Conservation (phyloP, 768 basidiomycete species). For the Sutorius australiensis region DNA sequence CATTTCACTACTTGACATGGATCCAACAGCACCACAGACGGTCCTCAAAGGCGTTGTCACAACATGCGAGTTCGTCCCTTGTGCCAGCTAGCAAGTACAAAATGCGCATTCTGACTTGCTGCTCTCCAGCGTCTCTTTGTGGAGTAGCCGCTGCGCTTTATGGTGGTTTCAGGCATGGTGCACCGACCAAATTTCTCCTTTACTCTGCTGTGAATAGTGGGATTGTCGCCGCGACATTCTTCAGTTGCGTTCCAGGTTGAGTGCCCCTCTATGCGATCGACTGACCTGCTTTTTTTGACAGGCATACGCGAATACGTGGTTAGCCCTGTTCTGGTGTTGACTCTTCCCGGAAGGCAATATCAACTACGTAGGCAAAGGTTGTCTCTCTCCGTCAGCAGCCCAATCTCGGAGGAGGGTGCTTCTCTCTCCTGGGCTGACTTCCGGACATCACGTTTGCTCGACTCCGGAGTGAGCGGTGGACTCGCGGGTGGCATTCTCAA, state of each 20-base stretch:
- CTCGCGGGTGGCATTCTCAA: conserved; percentile 58
- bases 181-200: conserved; percentile 46
- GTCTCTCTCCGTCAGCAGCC: conserved; percentile 20
- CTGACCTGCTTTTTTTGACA: conserved; percentile 26
- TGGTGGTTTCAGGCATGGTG: conserved; percentile 45
- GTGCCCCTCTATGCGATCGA: background rate
- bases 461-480: conserved; percentile 71
- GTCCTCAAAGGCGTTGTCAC: conserved; percentile 55
- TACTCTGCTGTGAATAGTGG: conserved; percentile 71
- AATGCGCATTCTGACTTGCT: conserved; percentile 26
- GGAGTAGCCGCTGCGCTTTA: conserved; percentile 43
- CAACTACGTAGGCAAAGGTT: conserved; percentile 35
- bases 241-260: conserved; percentile 48
- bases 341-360: conserved; percentile 47
- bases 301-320: conserved; percentile 76
- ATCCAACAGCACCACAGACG: conserved; percentile 35
- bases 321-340: conserved; percentile 53
- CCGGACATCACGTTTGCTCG: conserved; percentile 57
- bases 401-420: conserved; percentile 8
- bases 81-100: conserved; percentile 1
- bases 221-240: conserved; percentile 70
- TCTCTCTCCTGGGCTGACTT: conserved; percentile 48
- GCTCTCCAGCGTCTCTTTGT: conserved; percentile 51
- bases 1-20: conserved; percentile 17
- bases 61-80: conserved; percentile 77